These are phyloP conservation scores for Metrosideros polymorpha DNA, from an alignment of 441 rosid genomes.

Conservation along the genomic window DNA sequence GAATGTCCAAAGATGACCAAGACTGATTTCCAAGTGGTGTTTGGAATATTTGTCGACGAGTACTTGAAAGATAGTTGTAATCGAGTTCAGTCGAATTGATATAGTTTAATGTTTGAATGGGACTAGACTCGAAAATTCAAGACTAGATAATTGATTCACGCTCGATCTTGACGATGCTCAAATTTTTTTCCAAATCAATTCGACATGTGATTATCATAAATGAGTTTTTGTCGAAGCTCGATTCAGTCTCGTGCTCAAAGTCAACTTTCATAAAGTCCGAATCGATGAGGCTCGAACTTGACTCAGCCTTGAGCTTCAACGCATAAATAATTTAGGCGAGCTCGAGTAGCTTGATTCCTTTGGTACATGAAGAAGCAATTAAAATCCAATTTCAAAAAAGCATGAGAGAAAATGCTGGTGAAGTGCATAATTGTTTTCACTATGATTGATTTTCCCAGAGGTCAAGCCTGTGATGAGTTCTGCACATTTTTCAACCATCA, in stretches of 20 bases:
- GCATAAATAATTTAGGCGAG: background rate
- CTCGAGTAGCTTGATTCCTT: background rate
- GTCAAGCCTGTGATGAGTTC: background rate
- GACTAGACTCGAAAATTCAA: background rate
- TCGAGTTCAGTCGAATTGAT: fast-evolving
- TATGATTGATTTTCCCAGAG: background rate
- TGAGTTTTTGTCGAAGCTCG: background rate
- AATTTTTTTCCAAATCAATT: background rate
- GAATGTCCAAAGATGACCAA: background rate
- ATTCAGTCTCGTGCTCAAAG: background rate
- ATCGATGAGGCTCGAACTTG: background rate
- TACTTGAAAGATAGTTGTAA: background rate
- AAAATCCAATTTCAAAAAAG: background rate
- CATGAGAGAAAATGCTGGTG: fast-evolving
- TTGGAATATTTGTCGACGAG: background rate
- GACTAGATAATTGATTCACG: background rate
- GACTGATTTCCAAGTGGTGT: background rate
- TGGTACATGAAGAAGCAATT: background rate
- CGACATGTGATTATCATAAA: fast-evolving
- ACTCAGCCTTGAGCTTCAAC: background rate
- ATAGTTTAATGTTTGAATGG: background rate
- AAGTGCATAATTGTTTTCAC: background rate
- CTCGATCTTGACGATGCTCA: background rate
- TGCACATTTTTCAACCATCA: too few species aligned
- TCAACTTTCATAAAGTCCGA: too few species aligned